Evolutionary conservation across 495 filamentous ascomycete species (phyloP).

Genomic region (Hyaloscypha finlandica): DNA sequence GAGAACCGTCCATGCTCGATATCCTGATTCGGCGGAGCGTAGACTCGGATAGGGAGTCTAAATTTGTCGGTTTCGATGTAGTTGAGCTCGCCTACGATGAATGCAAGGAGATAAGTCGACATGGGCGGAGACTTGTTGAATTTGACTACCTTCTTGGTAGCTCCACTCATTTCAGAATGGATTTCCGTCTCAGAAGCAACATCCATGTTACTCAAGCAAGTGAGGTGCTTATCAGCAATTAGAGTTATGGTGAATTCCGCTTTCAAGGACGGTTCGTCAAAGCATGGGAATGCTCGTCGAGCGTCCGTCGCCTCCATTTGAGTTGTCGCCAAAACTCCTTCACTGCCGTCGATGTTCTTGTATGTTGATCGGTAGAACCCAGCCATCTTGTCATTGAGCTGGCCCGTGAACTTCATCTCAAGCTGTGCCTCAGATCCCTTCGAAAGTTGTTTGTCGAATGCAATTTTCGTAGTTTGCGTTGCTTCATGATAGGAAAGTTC

Average conservation of each 20-base stretch:
- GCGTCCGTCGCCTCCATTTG: conserved; percentile 85
- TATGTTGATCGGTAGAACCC: conserved; percentile 81
- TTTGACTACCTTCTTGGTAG: conserved; percentile 67
- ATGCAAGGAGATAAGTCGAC: conserved; percentile 78
- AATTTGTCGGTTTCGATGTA: conserved; percentile 74
- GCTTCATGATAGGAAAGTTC: conserved; percentile 61
- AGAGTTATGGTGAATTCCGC: conserved; percentile 73
- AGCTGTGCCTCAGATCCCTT: conserved; percentile 59
- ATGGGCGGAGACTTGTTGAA: conserved; percentile 75
- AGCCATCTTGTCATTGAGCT: conserved; percentile 78
- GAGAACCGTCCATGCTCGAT: conserved; percentile 85
- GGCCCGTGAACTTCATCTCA: conserved; percentile 65
- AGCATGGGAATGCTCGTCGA: conserved; percentile 54
- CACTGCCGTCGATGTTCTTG: conserved; percentile 54
- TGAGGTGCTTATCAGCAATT: conserved; percentile 71
- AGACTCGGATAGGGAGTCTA: conserved; percentile 74
- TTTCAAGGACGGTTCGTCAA: conserved; percentile 77
- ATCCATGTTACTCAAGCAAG: conserved; percentile 82
- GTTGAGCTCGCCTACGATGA: conserved; percentile 75
- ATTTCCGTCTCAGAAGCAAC: conserved; percentile 65
- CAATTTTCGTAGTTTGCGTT: conserved; percentile 63
- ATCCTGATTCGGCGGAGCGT: conserved; percentile 84
- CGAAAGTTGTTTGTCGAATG: conserved; percentile 59
- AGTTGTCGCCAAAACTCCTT: conserved; percentile 69
- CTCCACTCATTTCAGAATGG: conserved; percentile 49